Base-by-base conservation (phyloP, 768 basidiomycete genomes). In the Lyophyllum shimeji region DNA sequence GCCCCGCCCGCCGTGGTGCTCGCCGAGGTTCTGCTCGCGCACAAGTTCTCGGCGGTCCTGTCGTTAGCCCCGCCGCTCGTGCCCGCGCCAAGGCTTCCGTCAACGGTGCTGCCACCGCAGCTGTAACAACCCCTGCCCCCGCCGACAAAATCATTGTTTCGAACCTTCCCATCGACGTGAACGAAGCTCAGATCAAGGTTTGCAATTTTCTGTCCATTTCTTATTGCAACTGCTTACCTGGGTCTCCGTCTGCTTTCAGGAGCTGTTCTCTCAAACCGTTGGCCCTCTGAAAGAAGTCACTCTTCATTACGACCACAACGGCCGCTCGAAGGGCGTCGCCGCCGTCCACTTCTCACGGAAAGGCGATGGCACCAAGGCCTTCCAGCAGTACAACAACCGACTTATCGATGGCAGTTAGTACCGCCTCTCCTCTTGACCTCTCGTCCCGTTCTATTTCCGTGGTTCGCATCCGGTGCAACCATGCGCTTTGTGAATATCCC, bases 351-450 rank as follows among this genome's bases (percentile, higher is more conserved):
- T 98, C 81, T 77, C 79, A 64, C 84, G 82, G 66, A 89, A 87
- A 67, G 95, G 94, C 56, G 93, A 95, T 67, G 97, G 89, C 56
- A 85, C 85, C 69, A 93, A 89, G 81, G 97, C 97, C 2, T 95
- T 87, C 73, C 82, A 89, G 65, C 85, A 92, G 62, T 99, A 98
- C 81, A 93, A 99, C 83, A 93, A 92, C 78, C 89, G 97, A 71
- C 90, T 98, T 77, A 95, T 99, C 85, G 97, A 99, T 89, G 94
- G 95, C 80, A 97, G 97, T 99, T 90, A 94, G 97, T 98, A 90
- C 82, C 85, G 78, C 76, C 80, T 79, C 75, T 74, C 72, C 70
- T 73, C 69, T 63, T 67, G 63, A 69, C 70, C 67, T 71, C 70
- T 72, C 69, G 67, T 71, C 72, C 70, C 66, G 54, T 72, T 71